Evolutionary conservation across 371 early-diverging fungal genomes (phyloP).

Genomic region (Mortierella sp.): DNA sequence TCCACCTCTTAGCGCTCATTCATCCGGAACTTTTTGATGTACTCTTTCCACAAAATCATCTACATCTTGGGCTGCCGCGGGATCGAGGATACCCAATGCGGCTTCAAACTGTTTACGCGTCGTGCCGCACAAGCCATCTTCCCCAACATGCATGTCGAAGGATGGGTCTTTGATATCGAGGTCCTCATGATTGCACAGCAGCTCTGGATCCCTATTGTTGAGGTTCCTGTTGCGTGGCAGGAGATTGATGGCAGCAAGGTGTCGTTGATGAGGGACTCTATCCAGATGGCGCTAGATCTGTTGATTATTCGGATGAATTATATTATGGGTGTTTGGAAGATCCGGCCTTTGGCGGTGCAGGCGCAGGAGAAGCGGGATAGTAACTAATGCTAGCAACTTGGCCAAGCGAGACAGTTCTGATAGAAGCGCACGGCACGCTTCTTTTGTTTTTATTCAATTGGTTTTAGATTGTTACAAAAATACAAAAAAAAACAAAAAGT

Average conservation of each 20-base stretch:
- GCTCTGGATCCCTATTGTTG: conserved; percentile 80
- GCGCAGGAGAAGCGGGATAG: background rate
- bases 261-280: conserved; percentile 86
- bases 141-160: conserved; percentile 92
- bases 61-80: conserved; percentile 85
- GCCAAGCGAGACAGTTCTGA: too few species aligned
- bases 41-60: conserved; percentile 90
- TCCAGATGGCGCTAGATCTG: conserved; percentile 92
- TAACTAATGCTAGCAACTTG: background rate
- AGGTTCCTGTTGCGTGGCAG: conserved; percentile 96
- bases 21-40: conserved; percentile 92
- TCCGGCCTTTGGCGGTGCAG: conserved; percentile 16
- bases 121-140: conserved; percentile 83
- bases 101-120: conserved; percentile 94
- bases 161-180: conserved; percentile 98
- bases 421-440: too few species aligned
- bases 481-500: too few species aligned
- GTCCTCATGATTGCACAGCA: conserved; percentile 85
- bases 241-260: conserved; percentile 97
- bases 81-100: conserved; percentile 96
- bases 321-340: conserved; percentile 84
- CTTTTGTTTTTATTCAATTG: too few species aligned
- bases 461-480: too few species aligned
- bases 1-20: conserved; percentile 77
- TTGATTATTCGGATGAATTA: conserved; percentile 90